Evolutionary conservation across 2,329 filamentous ascomycete species (phyloP).

Genomic region (Microsporum audouinii): DNA sequence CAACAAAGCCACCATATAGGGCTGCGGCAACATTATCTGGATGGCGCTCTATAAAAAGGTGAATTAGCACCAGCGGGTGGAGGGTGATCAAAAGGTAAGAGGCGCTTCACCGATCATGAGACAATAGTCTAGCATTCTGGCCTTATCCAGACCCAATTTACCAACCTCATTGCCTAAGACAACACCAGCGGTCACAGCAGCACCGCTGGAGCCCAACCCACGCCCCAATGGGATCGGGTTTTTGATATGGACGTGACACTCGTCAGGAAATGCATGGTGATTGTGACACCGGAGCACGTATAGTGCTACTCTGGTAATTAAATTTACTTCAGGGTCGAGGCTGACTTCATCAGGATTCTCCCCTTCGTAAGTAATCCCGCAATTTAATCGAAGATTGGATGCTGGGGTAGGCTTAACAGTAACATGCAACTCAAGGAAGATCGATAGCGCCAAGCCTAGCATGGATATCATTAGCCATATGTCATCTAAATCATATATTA

Average conservation of each 20-base stretch:
- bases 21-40: constrained; percentile 92
- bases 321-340: constrained; percentile 73
- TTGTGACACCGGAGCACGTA: constrained; percentile 91
- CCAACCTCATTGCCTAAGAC: constrained; percentile 83
- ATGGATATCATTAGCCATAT: not conserved
- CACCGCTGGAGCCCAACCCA: constrained; percentile 87
- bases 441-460: constrained; percentile 70
- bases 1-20: constrained; percentile 90
- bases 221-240: constrained; percentile 91
- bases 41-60: constrained; percentile 51
- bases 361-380: constrained; percentile 82
- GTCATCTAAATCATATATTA: not conserved
- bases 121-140: constrained; percentile 85
- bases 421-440: constrained; percentile 84
- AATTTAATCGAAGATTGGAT: constrained; percentile 58
- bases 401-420: constrained; percentile 51
- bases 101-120: constrained; percentile 69
- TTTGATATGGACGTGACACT: constrained; percentile 86
- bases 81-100: not conserved
- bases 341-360: constrained; percentile 61
- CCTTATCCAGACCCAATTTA: constrained; percentile 61
- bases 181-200: constrained; percentile 92
- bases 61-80: constrained; percentile 3
- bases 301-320: constrained; percentile 85
- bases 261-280: constrained; percentile 67